Evolutionary conservation across 140 eudicot genomes (phyloP), one percentile per base, ranked within the genome.

Genomic region (Senecio squalidus): DNA sequence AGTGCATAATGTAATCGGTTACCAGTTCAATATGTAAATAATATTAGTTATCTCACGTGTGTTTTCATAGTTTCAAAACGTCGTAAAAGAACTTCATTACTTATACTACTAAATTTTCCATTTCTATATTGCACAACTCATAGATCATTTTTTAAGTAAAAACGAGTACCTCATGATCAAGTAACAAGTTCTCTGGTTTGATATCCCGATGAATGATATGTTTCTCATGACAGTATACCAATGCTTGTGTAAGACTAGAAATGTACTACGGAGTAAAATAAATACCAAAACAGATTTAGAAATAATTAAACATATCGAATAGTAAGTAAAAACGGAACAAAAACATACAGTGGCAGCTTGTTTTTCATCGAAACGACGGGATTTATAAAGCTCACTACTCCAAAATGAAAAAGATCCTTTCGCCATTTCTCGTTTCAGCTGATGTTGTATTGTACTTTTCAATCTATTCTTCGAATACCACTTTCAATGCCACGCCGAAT

Each of bases 401-500:
- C 85, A 86, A 72, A 22, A 91, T 81, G 59, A 92, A 44, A 71
- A 71, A 81, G 27, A 91, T 91, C 49, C 86, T 62, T 21, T 91
- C 86, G 0, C 54, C 94, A 91, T 86, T 64, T 91, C 98, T 66
- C 98, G 67, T 64, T 78, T 80, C 30, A 91, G 69, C 77, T 91
- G 98, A 68, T 91, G 96, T 50, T 79, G 90, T 58, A 28, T 73
- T 58, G 72, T 91, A 83, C 77, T 83, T 91, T 69, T 83, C 98
- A 39, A 91, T 63, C 49, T 86, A 96, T 82, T 86, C 84, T 70
- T 86, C 86, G 66, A 83, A 91, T 51, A 91, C 76, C 74, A 91
- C 91, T 69, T 91, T 91, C 81, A 91, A 58, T 15, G 98, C 98
- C 68, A 91, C 98, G 50, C 98, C 98, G 74, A 91, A 91, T 46